phyloP scores from a whole-genome alignment of 352 stramenopile species.

The Pythium utonaiense region DNA sequence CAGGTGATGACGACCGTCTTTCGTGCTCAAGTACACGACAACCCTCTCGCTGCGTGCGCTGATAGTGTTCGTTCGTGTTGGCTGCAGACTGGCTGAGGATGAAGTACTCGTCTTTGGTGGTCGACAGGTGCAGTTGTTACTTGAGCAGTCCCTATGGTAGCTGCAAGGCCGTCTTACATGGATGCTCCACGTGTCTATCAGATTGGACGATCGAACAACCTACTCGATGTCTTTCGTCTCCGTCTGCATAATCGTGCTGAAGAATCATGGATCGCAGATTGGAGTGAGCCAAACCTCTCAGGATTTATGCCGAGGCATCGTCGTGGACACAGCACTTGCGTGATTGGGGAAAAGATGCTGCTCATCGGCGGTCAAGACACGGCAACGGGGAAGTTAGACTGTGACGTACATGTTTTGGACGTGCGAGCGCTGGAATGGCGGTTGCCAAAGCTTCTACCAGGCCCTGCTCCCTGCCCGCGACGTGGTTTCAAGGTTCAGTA shows the following conservation, averaged over 20 bases:
- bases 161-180: neutral
- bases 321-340: slow-evolving; percentile 57
- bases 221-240: slow-evolving; percentile 50
- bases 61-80: neutral
- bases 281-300: slow-evolving; percentile 30
- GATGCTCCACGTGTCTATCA: slow-evolving; percentile 14
- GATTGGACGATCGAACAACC: slow-evolving; percentile 62
- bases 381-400: slow-evolving; percentile 38
- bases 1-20: slow-evolving; percentile 36
- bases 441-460: slow-evolving; percentile 25
- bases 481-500: slow-evolving; percentile 79
- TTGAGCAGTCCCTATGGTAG: neutral
- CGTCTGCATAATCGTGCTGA: slow-evolving; percentile 10
- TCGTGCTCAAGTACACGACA: no score
- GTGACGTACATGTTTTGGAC: slow-evolving; percentile 50
- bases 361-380: slow-evolving; percentile 63
- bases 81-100: neutral
- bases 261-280: slow-evolving; percentile 26
- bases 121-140: slow-evolving; percentile 37
- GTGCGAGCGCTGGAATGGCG: slow-evolving; percentile 32
- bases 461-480: slow-evolving; percentile 42
- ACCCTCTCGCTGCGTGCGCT: neutral
- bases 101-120: slow-evolving; percentile 66
- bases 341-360: slow-evolving; percentile 51
- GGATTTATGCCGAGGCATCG: slow-evolving; percentile 41